Base-by-base conservation (phyloP, 192 early-diverging fungal species). In the Diversispora eburnea region DNA sequence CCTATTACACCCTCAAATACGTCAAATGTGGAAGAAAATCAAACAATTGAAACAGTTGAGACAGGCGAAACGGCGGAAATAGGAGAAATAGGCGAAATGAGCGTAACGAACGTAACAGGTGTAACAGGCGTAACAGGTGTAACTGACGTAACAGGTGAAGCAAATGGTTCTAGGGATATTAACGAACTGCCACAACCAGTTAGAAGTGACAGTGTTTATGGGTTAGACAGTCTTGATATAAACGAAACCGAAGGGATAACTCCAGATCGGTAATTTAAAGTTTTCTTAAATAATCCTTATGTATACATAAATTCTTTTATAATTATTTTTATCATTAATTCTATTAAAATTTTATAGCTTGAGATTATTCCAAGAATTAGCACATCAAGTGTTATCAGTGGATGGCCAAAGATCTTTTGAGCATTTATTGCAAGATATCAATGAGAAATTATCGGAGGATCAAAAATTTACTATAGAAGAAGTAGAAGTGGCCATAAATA, bases 371-470 rank as follows among this genome's bases (percentile, higher is more conserved):
- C 81, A 78, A 72, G n/a, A 80, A 15, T 81, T 84, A 67, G 75
- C 88, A 17, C 78, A 78, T 62, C 72, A 68, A 20, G 73, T 85
- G 3, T 84, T 76, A 20, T 72, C 65, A 41, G 73, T 72, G 62
- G 89, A 89, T 10, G 81, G 73, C 55, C 76, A 77, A 47, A 83
- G 84, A 61, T 80, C 76, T 39, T 87, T 89, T 68, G 82, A 86
- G 57, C 75, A 79, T 19, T 82, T 90, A 61, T 70, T 89, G 66
- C 72, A 77, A 12, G 82, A 81, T 47, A 79, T 91, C 60, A 92
- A 90, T 78, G 77, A 75, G 25, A 77, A 73, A 7, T 68, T 89
- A 17, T 51, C 71, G 17, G 59, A 75, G 4, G 48, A 75, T 17
- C 73, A 76, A 39, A 73, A 75, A 19, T 93, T 91, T 72, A 81